Base-by-base conservation (phyloP, 2,329 filamentous ascomycete species). In the Hymenoscyphus scutula region DNA sequence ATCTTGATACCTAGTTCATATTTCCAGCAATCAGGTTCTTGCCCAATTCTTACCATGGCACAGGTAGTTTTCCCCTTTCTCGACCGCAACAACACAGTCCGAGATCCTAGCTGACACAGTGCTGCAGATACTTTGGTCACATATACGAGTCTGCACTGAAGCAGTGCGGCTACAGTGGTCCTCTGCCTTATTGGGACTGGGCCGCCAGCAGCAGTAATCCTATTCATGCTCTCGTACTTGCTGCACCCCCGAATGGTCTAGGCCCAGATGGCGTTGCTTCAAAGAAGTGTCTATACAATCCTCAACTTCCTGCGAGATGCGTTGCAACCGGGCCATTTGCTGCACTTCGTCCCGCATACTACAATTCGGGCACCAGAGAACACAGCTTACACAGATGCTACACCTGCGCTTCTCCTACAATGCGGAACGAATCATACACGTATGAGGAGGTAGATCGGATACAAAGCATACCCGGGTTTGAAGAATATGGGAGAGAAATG, bases 31-130 rank as follows among this genome's bases (percentile, higher is more conserved):
- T 17, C 17, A 48, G 19, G 32, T 58, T 13, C 10, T 59, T 5
- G 73, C 74, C 0, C 60, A 69, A 1, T 77, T 76, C 64, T 69
- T 77, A 5, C 67, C 73, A 1, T 77, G 75, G 75, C 75, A 77
- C 60, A 67, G 75, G n/a, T 76, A 74, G 56, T 75, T 76, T 59
- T 63, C 73, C 19, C 25, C 23, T 17, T 6, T 6, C 15, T 8
- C 45, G n/a, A n/a, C n/a, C n/a, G n/a, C n/a, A 51, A 51, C n/a
- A 27, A 27, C 25, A 13, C 51, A 27, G 29, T 11, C 6, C 25
- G 13, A 27, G 8, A 19, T 23, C 19, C n/a, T 23, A 30, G 23
- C 51, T 32, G 13, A 29, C 34, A 15, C 1, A 23, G 10, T 34
- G 13, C 23, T 15, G 10, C 45, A 59, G 57, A 59, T 59, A 59